These are phyloP conservation scores for Mayamaea pseudoterrestris DNA, from an alignment of 108 stramenopile species.

Conservation along the genomic window DNA sequence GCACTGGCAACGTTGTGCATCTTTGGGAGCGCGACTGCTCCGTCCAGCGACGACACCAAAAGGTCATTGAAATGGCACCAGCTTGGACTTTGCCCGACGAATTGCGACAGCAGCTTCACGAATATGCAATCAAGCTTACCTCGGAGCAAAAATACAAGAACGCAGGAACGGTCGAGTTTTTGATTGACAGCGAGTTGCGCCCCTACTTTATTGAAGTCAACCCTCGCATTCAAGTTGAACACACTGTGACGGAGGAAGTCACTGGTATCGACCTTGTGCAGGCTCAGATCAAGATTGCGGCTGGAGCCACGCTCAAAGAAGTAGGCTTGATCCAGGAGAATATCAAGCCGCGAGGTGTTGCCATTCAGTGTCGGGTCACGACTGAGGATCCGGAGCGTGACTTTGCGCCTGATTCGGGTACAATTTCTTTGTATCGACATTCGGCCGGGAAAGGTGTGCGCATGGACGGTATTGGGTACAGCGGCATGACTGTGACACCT, in stretches of 20 bases:
- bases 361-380: conserved; percentile 91
- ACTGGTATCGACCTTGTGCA: conserved; percentile 91
- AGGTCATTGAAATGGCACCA: conserved; percentile 96
- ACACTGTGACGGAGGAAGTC: conserved; percentile 95
- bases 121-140: conserved; percentile 78
- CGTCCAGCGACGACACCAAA: conserved; percentile 93
- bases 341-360: conserved; percentile 49
- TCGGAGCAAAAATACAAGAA: conserved; percentile 85
- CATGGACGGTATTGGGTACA: conserved; percentile 68
- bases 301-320: conserved; percentile 79
- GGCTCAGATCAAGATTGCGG: conserved; percentile 84
- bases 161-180: conserved; percentile 98
- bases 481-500: conserved; percentile 70
- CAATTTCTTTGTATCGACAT: conserved; percentile 64
- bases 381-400: conserved; percentile 81
- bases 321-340: conserved; percentile 57
- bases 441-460: conserved; percentile 87
- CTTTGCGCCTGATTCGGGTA: conserved; percentile 86
- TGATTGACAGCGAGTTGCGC: conserved; percentile 65
- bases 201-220: conserved; percentile 98
- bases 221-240: conserved; percentile 94
- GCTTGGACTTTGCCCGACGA: conserved; percentile 69
- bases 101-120: conserved; percentile 55
- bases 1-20: conserved; percentile 85
- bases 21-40: conserved; percentile 91